Base-by-base conservation (phyloP, 495 filamentous ascomycete species). In the Bacidia rubella region DNA sequence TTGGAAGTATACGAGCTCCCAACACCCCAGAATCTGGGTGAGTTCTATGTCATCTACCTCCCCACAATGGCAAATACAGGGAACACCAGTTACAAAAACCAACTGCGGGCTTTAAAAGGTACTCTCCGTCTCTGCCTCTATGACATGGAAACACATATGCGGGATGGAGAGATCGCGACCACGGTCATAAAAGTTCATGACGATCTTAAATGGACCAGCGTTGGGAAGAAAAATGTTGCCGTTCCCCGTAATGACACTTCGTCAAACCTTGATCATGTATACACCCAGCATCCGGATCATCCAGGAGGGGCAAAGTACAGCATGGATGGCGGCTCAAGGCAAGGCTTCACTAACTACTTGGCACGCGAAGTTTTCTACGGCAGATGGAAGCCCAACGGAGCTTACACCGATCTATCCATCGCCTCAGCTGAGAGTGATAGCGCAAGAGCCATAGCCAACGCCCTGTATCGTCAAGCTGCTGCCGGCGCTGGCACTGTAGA, bases 31-130 rank as follows among this genome's bases (percentile, higher is more conserved):
- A 11, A 9, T 22, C 42, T 45, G 9, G 19, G 11, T 19, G 42
- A 45, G 19, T 20, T 45, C 42, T 45, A 45, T 45, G 42, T 45
- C 42, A 10, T 45, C 42, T 45, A 45, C 42, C 42, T 15, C 10
- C 42, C 42, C 42, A 45, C 42, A 12, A 9, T 19, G 11, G 42
- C 9, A 10, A 19, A 22, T 9, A 19, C 11, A 9, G 19, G 19
- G 9, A 9, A 11, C 11, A 45, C 9, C 10, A 15, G 10, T 45
- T 20, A 11, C 42, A 45, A 45, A 9, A 15, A 20, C 11, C 9
- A 9, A 9, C 10, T 45, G 10, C 11, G 11, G 10, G 42, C 42
- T 20, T 19, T 45, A 9, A 45, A 45, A 22, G 42, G 20, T 10
- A 22, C 20, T 12, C 42, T 45, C 42, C 11, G 42, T 45, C 42